These are phyloP conservation scores for Alnus glutinosa DNA, from an alignment of 306 rosid species.

Conservation along the genomic window DNA sequence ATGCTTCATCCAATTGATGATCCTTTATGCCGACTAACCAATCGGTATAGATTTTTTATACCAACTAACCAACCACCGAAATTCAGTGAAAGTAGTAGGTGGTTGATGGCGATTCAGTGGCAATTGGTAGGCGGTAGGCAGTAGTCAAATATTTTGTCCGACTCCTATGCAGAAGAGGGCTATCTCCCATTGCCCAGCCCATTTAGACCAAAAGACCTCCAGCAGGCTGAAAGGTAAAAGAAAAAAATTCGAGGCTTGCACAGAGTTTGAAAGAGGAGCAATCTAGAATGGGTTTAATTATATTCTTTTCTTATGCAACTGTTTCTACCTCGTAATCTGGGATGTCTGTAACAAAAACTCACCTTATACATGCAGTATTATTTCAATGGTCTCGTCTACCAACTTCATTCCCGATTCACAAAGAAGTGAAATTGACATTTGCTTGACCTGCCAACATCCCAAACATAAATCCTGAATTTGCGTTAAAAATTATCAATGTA, in stretches of 20 bases:
- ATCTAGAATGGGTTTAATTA: too few relatives aligned
- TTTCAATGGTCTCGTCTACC: constrained; percentile 76
- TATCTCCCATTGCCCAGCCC: neutral
- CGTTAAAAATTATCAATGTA: constrained; percentile 46
- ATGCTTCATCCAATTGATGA: too few relatives aligned
- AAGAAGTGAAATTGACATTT: constrained; percentile 89
- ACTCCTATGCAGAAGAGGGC: neutral
- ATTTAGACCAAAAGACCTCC: neutral
- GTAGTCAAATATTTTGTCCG: too few relatives aligned
- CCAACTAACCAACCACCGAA: too few relatives aligned
- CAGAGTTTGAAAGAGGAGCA: too few relatives aligned
- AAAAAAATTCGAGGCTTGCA: neutral
- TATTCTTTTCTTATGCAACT: neutral
- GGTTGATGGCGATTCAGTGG: too few relatives aligned
- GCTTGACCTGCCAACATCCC: constrained; percentile 62
- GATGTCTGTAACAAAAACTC: constrained; percentile 11
- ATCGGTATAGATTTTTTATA: too few relatives aligned
- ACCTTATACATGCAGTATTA: constrained; percentile 79
- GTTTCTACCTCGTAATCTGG: too few relatives aligned
- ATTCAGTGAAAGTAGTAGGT: too few relatives aligned
- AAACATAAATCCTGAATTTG: neutral
- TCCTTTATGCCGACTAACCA: too few relatives aligned
- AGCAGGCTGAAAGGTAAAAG: neutral
- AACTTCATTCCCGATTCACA: constrained; percentile 80
- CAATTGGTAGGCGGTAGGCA: too few relatives aligned